Evolutionary conservation across 306 rosid species (phyloP).

Genomic region (Citrullus colocynthis): DNA sequence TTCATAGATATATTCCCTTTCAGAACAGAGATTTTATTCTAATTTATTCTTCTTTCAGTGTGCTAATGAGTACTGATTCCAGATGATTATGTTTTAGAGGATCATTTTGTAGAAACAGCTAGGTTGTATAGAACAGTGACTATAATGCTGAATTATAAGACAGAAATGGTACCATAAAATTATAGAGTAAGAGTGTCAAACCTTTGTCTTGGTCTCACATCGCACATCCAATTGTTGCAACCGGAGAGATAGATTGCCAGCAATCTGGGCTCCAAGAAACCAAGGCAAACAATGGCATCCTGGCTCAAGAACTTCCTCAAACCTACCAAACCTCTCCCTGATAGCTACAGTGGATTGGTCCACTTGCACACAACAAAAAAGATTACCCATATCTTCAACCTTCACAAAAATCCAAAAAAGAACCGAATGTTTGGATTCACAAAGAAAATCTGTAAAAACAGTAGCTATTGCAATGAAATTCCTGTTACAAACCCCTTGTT

Average conservation of each 20-base stretch:
- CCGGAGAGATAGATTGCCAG: slow-evolving; percentile 81
- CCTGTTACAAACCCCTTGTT: background rate
- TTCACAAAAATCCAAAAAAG: background rate
- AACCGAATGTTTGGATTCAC: background rate
- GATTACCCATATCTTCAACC: slow-evolving; percentile 59
- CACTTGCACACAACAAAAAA: slow-evolving; percentile 59
- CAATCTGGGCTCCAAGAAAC: slow-evolving; percentile 50
- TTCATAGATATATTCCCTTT: background rate
- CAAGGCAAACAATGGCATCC: slow-evolving; percentile 94
- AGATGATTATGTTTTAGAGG: background rate
- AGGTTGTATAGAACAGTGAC: too few species aligned
- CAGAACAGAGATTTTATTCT: background rate
- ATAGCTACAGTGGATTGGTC: slow-evolving; percentile 74
- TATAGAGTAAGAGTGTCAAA: slow-evolving; percentile 9
- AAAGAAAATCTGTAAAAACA: background rate
- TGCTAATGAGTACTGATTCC: background rate
- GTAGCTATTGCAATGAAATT: background rate
- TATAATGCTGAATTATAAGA: background rate
- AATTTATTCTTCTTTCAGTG: background rate
- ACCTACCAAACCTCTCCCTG: slow-evolving; percentile 64
- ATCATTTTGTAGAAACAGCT: background rate
- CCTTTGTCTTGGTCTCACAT: slow-evolving; percentile 97
- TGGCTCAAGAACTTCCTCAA: slow-evolving; percentile 64
- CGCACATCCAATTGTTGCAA: slow-evolving; percentile 76
- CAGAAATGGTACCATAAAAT: background rate